A percentile compares a stretch with the other conserved stretches of the same genome.
Evolutionary conservation across 305 asterid species (phyloP).

Genomic region (Fraxinus platypoda): DNA sequence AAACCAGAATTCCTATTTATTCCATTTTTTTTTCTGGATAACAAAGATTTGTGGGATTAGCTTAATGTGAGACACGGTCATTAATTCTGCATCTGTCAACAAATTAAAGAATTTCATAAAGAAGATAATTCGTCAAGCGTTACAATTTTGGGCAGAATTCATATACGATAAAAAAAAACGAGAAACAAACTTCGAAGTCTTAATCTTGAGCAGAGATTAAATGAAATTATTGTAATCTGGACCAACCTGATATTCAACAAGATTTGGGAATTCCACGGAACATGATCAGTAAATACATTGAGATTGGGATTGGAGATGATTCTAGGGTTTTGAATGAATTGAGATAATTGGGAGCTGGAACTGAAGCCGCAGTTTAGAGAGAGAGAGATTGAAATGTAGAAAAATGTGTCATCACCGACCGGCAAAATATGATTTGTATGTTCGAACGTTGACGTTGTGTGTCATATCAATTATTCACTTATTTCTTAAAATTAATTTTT

Average conservation of each 20-base stretch:
- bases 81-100: neutral
- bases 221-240: neutral
- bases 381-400: neutral
- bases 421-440: neutral
- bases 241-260: conserved; percentile 33
- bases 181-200: conserved; percentile 1
- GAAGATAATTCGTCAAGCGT: conserved; percentile 11
- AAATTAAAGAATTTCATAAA: conserved; percentile 1
- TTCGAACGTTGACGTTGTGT: neutral
- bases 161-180: neutral
- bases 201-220: neutral
- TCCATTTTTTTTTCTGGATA: neutral
- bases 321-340: conserved; percentile 30
- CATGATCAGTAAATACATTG: conserved; percentile 15
- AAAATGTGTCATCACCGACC: neutral
- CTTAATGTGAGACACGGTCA: neutral
- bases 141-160: neutral
- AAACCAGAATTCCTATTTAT: neutral
- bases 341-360: conserved; percentile 14
- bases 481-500: too few species aligned
- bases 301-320: conserved; percentile 1
- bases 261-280: conserved; percentile 9
- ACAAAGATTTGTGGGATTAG: neutral
- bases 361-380: neutral
- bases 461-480: too few species aligned